These are phyloP conservation scores for Hortiboletus flavorubellus DNA, from an alignment of 768 basidiomycete species.

Conservation along the genomic window DNA sequence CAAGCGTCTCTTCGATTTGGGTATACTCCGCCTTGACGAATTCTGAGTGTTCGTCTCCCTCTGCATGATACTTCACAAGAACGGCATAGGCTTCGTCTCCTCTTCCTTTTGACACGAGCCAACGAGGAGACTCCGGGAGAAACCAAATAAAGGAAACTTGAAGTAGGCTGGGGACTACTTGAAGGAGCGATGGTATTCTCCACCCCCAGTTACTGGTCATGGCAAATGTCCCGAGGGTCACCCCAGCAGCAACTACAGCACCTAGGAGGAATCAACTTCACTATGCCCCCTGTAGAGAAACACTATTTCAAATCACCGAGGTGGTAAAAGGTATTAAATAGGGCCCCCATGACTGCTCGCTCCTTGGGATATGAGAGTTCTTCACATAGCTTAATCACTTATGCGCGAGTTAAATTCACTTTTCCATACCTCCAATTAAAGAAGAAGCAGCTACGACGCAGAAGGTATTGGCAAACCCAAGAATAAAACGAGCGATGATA, in stretches of 20 bases:
- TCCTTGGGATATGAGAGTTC: slow-evolving; percentile 21
- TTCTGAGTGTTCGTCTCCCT: slow-evolving; percentile 47
- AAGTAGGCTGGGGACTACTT: slow-evolving; percentile 49
- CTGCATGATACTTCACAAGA: slow-evolving; percentile 57
- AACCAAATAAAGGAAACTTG: slow-evolving; percentile 56
- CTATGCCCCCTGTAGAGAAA: too few relatives aligned
- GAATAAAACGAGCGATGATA: slow-evolving; percentile 14
- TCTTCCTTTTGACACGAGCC: slow-evolving; percentile 59
- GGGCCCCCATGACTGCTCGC: neutral
- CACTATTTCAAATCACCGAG: neutral
- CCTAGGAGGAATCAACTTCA: slow-evolving; percentile 3
- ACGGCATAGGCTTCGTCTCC: slow-evolving; percentile 44
- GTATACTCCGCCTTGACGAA: slow-evolving; percentile 57
- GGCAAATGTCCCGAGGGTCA: slow-evolving; percentile 61
- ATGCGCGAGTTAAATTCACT: too few relatives aligned
- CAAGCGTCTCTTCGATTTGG: slow-evolving; percentile 53
- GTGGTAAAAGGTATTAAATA: neutral
- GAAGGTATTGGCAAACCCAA: slow-evolving; percentile 13
- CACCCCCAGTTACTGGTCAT: slow-evolving; percentile 60
- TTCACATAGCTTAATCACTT: neutral
- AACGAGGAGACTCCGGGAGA: slow-evolving; percentile 63
- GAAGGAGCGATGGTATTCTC: slow-evolving; percentile 60
- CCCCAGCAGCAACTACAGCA: slow-evolving; percentile 40
- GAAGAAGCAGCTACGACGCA: slow-evolving; percentile 21
- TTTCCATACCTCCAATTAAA: slow-evolving; percentile 17